phyloP scores from a whole-genome alignment of 139 green algal genomes.

The Nannochloris sp. region DNA sequence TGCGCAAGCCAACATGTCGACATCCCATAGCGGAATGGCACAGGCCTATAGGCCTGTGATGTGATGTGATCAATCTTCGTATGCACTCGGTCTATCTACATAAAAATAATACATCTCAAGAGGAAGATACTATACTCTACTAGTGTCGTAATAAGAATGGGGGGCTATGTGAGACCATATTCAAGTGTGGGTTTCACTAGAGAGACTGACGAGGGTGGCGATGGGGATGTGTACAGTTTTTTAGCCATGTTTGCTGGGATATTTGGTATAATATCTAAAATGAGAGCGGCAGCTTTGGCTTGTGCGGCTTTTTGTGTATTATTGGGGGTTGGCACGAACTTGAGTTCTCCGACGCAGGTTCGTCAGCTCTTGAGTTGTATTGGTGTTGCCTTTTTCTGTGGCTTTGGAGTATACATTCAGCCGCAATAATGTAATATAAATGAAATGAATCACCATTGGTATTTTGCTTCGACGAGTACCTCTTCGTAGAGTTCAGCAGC shows the following conservation, averaged over 20 bases:
- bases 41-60: too few species aligned
- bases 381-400: slow-evolving; percentile 1
- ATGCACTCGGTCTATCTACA: too few species aligned
- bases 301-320: background rate
- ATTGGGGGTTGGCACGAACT: background rate
- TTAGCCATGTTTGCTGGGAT: background rate
- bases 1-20: too few species aligned
- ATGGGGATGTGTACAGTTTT: background rate
- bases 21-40: too few species aligned
- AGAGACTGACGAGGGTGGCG: background rate
- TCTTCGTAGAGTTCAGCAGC: slow-evolving; percentile 87
- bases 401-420: slow-evolving; percentile 9
- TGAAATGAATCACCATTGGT: slow-evolving; percentile 52
- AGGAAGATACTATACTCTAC: too few species aligned
- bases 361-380: slow-evolving; percentile 4
- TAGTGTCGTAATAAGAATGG: too few species aligned
- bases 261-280: background rate
- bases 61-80: too few species aligned
- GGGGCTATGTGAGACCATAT: background rate
- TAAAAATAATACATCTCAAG: too few species aligned
- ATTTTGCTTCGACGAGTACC: slow-evolving; percentile 85
- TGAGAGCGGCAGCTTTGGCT: background rate
- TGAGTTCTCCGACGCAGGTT: background rate
- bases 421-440: background rate
- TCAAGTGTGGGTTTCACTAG: background rate